Evolutionary conservation across 208 protist species (phyloP).

Genomic region (Phytomonas sp.): DNA sequence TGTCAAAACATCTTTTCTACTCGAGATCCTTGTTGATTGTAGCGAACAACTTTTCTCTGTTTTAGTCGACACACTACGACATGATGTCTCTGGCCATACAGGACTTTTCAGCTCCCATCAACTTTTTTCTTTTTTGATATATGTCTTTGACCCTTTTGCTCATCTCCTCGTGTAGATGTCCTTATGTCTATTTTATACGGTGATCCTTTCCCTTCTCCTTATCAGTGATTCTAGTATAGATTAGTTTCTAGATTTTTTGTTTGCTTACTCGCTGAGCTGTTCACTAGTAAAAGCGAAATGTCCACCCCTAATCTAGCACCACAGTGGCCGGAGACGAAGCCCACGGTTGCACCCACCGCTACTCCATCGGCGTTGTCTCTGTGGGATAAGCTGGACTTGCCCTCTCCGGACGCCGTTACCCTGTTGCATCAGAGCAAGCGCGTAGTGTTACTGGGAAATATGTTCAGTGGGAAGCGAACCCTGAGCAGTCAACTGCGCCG

Average conservation of each 20-base stretch:
- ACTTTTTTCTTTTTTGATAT: conserved; percentile 12
- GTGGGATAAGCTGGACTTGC: conserved; percentile 51
- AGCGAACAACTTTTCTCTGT: background rate
- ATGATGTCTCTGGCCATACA: background rate
- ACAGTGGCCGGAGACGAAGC: background rate
- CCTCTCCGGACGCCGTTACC: conserved; percentile 20
- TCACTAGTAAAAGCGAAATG: background rate
- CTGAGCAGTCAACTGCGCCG: conserved; percentile 48
- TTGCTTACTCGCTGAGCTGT: background rate
- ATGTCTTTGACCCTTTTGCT: conserved; percentile 3
- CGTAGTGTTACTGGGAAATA: conserved; percentile 62
- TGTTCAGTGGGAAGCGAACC: conserved; percentile 68
- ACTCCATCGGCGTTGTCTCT: conserved; percentile 7
- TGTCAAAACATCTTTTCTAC: background rate
- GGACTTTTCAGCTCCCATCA: background rate
- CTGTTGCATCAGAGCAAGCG: conserved; percentile 11
- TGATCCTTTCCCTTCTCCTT: conserved; percentile 9
- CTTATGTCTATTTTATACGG: conserved; percentile 13
- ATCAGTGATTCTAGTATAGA: background rate
- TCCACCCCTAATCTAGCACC: background rate
- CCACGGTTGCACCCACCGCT: background rate
- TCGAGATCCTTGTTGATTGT: background rate
- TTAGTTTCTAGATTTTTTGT: conserved; percentile 6
- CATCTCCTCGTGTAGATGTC: conserved; percentile 11
- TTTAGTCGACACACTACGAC: background rate